These are phyloP conservation scores for Taiozyma onychis DNA, from an alignment of 1,139 yeast species.

Conservation along the genomic window DNA sequence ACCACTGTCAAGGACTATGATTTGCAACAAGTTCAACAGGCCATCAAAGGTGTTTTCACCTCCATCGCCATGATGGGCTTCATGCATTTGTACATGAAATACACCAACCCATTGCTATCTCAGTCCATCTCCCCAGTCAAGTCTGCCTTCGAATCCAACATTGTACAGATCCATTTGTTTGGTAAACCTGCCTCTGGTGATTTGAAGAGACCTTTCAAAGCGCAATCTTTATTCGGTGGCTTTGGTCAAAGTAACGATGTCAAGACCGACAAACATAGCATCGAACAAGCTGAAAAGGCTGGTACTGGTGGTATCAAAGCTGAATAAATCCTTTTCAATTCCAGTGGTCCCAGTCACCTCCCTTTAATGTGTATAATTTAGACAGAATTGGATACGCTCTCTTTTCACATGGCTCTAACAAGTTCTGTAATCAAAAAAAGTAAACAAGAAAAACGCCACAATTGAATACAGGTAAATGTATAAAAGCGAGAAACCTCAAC, in stretches of 20 bases:
- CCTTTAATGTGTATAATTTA: neutral
- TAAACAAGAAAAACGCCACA: no score
- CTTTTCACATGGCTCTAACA: neutral
- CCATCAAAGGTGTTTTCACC: conserved; percentile 79
- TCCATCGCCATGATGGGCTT: conserved; percentile 97
- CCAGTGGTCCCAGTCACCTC: neutral
- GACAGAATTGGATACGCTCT: neutral
- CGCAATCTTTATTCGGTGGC: conserved; percentile 73
- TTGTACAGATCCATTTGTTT: conserved; percentile 86
- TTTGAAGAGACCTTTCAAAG: conserved; percentile 95
- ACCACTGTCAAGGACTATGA: conserved; percentile 96
- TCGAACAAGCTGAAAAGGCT: conserved; percentile 78
- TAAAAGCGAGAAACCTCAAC: no score
- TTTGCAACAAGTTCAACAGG: conserved; percentile 72
- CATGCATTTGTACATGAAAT: conserved; percentile 97
- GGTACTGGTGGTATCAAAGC: conserved; percentile 91
- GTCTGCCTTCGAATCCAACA: conserved; percentile 84
- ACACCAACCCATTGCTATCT: conserved; percentile 95
- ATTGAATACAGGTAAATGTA: no score
- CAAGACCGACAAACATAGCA: conserved; percentile 81
- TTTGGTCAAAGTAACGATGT: conserved; percentile 56
- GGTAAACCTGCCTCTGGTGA: conserved; percentile 85
- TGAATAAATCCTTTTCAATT: conserved; percentile 42
- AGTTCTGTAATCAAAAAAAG: neutral
- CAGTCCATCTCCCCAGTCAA: conserved; percentile 90